Conservation (phyloP, 2,329 filamentous ascomycete genomes). For the Venturia effusa region DNA sequence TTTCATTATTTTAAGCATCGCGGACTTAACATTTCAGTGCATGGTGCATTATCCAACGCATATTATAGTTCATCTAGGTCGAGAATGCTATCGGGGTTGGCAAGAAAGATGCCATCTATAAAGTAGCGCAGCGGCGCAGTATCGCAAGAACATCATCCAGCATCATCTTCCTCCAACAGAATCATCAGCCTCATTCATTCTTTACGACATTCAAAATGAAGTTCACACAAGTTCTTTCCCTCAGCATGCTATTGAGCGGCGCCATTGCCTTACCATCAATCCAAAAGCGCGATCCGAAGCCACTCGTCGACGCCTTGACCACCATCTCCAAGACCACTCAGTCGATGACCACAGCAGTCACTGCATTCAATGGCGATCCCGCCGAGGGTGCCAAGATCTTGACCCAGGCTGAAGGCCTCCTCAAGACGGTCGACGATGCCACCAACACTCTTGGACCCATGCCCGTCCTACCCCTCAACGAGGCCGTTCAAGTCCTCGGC, state of each 20-base stretch:
- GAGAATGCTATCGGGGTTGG: neutral
- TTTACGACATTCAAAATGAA: conserved; percentile 3
- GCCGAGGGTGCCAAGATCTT: conserved; percentile 1
- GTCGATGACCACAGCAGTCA: neutral
- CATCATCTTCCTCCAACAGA: neutral
- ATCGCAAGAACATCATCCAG: neutral
- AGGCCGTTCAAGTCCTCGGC: conserved; percentile 2
- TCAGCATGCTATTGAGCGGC: neutral
- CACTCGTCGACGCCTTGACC: conserved; percentile 5
- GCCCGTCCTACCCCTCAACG: conserved; percentile 1
- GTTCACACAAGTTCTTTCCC: conserved; percentile 5
- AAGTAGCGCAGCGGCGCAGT: neutral
- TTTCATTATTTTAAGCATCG: neutral
- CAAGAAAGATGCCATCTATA: conserved; percentile 3
- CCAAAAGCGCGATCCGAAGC: conserved; percentile 6
- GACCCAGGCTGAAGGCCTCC: conserved; percentile 6
- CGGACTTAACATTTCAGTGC: conserved; percentile 2
- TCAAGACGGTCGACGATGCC: neutral
- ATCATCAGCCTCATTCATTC: neutral
- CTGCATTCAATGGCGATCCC: conserved; percentile 2
- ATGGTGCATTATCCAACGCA: neutral
- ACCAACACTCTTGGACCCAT: neutral
- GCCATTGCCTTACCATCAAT: neutral
- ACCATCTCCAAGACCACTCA: neutral
- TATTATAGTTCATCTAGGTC: conserved; percentile 4